A percentile compares a stretch with the other conserved stretches of the same genome.
These are phyloP conservation scores for Aspergillus sp. DNA, from an alignment of 2,329 filamentous ascomycete genomes.

Conservation along the genomic window DNA sequence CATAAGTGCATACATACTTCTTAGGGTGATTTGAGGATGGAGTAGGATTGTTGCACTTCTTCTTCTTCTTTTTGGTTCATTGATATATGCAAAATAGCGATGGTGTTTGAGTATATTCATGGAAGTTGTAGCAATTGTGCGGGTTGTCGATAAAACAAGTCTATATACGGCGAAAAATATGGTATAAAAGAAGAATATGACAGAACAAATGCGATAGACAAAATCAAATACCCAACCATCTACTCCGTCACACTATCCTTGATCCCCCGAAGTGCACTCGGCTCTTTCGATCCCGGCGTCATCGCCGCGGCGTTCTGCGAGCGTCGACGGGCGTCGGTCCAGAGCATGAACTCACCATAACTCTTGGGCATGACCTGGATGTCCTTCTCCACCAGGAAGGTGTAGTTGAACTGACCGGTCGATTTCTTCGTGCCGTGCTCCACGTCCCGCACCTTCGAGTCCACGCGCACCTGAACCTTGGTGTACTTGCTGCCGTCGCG, in stretches of 20 bases:
- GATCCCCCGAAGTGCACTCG: slow-evolving; percentile 33
- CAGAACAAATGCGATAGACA: background rate
- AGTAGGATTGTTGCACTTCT: no score
- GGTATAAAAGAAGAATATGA: background rate
- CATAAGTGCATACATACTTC: background rate
- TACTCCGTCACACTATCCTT: slow-evolving; percentile 43
- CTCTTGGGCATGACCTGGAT: slow-evolving; percentile 65
- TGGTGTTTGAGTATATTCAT: background rate
- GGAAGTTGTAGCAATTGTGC: background rate
- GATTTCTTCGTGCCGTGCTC: slow-evolving; percentile 67
- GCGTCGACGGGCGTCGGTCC: slow-evolving; percentile 60
- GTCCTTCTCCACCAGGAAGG: slow-evolving; percentile 65
- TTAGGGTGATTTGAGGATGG: background rate
- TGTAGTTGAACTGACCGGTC: slow-evolving; percentile 76
- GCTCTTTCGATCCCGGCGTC: slow-evolving; percentile 32
- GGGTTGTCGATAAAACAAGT: background rate
- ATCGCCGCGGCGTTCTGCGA: slow-evolving; percentile 53
- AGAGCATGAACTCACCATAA: slow-evolving; percentile 66
- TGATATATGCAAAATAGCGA: no score
- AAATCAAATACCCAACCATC: background rate
- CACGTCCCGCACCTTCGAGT: slow-evolving; percentile 70
- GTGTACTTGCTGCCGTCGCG: slow-evolving; percentile 54
- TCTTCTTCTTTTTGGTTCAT: no score
- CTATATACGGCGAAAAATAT: background rate
- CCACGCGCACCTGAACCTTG: slow-evolving; percentile 68